Conservation (phyloP, 2,329 filamentous ascomycete species). For the Septoria petroselini region DNA sequence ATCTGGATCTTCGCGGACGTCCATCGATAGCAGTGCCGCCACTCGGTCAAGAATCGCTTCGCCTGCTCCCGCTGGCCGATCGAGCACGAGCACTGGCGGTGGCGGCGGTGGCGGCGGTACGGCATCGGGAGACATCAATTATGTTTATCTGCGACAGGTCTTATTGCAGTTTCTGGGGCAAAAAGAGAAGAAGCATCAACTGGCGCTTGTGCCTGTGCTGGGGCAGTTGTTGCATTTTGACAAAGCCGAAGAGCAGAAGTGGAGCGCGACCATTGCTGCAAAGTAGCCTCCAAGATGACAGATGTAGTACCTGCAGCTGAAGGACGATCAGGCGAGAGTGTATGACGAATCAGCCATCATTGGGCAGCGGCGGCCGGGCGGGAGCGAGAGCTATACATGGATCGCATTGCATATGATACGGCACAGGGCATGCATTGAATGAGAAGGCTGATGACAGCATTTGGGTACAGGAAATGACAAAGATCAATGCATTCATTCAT, state of each 20-base stretch:
- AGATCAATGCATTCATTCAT: too few relatives aligned
- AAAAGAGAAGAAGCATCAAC: conserved; percentile 71
- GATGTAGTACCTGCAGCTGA: too few relatives aligned
- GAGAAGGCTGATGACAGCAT: too few relatives aligned
- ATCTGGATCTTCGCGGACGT: conserved; percentile 56
- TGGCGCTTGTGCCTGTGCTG: conserved; percentile 73
- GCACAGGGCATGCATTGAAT: too few relatives aligned
- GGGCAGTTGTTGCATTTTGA: conserved; percentile 75
- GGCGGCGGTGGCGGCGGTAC: neutral
- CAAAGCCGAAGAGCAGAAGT: conserved; percentile 81
- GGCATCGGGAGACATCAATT: conserved; percentile 49
- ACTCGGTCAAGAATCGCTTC: conserved; percentile 42
- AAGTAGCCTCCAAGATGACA: conserved; percentile 24
- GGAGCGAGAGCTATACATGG: too few relatives aligned
- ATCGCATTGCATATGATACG: too few relatives aligned
- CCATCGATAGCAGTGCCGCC: conserved; percentile 50
- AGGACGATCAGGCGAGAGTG: too few relatives aligned
- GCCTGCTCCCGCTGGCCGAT: conserved; percentile 37
- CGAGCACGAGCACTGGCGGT: conserved; percentile 19
- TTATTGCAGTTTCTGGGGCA: conserved; percentile 78
- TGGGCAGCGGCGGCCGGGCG: too few relatives aligned
- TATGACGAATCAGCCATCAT: too few relatives aligned
- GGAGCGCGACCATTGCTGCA: conserved; percentile 69
- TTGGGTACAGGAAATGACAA: too few relatives aligned
- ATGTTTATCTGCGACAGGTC: conserved; percentile 75